A percentile compares a stretch with the other conserved stretches of the same genome.
Evolutionary conservation across 2,329 filamentous ascomycete genomes (phyloP).

Genomic region (Xylariaceae sp.): DNA sequence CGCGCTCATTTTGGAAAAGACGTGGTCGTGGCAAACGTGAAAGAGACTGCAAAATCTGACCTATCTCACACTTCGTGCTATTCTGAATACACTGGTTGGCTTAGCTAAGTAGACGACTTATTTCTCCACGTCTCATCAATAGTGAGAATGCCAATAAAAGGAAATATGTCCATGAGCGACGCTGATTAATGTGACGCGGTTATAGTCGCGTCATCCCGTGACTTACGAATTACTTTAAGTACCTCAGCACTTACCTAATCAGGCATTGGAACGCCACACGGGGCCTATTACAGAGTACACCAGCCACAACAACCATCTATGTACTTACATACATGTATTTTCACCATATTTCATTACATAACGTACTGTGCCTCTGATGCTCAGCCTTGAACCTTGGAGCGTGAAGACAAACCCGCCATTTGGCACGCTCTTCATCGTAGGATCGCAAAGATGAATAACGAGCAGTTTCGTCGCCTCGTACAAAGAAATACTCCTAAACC

Average conservation of each 20-base stretch:
- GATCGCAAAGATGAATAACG: constrained; percentile 78
- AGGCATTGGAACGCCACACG: too few species aligned
- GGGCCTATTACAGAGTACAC: background rate
- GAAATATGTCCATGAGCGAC: constrained; percentile 12
- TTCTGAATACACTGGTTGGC: background rate
- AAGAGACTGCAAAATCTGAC: background rate
- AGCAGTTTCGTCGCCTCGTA: constrained; percentile 85
- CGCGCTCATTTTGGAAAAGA: constrained; percentile 24
- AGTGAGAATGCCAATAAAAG: background rate
- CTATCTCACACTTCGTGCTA: background rate
- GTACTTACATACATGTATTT: constrained; percentile 7
- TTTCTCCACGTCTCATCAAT: background rate
- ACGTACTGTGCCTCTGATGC: too few species aligned
- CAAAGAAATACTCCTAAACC: constrained; percentile 51
- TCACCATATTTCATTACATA: too few species aligned
- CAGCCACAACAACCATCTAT: background rate
- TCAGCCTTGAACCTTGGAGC: constrained; percentile 2
- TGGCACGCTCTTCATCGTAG: background rate
- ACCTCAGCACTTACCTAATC: background rate
- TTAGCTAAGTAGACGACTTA: background rate
- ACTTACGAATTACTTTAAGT: constrained; percentile 13
- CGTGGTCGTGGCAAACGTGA: background rate
- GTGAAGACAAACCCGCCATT: too few species aligned
- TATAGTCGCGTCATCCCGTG: constrained; percentile 46
- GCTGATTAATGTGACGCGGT: constrained; percentile 24